Conservation (phyloP, 129 eudicot genomes). For the Escallonia rubra region DNA sequence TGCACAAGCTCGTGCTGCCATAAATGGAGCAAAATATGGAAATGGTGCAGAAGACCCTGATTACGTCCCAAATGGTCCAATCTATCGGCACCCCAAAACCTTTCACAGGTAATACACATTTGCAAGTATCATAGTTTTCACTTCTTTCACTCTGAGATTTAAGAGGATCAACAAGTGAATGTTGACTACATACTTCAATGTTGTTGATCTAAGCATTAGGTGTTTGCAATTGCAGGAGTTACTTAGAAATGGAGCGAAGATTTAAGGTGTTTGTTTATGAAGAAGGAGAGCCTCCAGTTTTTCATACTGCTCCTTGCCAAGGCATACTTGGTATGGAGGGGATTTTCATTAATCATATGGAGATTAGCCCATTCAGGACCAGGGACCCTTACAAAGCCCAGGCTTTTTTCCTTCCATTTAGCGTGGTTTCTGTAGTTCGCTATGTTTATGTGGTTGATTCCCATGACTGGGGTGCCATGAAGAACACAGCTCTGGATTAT, state of each 20-base stretch:
- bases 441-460: slow-evolving; percentile 40
- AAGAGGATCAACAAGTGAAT: not conserved
- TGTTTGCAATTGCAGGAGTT: slow-evolving; percentile 34
- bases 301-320: slow-evolving; percentile 40
- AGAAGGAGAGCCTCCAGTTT: slow-evolving; percentile 66
- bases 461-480: slow-evolving; percentile 38
- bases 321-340: slow-evolving; percentile 56
- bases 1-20: slow-evolving; percentile 27
- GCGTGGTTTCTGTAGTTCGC: slow-evolving; percentile 37
- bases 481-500: slow-evolving; percentile 39
- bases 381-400: slow-evolving; percentile 43
- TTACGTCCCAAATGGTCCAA: slow-evolving; percentile 41
- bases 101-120: slow-evolving; percentile 34
- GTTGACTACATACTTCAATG: not conserved
- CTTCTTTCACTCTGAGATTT: not conserved
- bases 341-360: slow-evolving; percentile 47
- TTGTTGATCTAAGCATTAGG: not conserved
- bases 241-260: slow-evolving; percentile 51
- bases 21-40: slow-evolving; percentile 21
- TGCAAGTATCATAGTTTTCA: not conserved
- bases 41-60: slow-evolving; percentile 39
- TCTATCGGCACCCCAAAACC: slow-evolving; percentile 39
- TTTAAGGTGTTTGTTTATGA: slow-evolving; percentile 50
- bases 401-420: slow-evolving; percentile 52
- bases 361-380: slow-evolving; percentile 41